phyloP scores from a whole-genome alignment of 1,284 basidiomycete genomes.

The Pyrrhoderma noxium region DNA sequence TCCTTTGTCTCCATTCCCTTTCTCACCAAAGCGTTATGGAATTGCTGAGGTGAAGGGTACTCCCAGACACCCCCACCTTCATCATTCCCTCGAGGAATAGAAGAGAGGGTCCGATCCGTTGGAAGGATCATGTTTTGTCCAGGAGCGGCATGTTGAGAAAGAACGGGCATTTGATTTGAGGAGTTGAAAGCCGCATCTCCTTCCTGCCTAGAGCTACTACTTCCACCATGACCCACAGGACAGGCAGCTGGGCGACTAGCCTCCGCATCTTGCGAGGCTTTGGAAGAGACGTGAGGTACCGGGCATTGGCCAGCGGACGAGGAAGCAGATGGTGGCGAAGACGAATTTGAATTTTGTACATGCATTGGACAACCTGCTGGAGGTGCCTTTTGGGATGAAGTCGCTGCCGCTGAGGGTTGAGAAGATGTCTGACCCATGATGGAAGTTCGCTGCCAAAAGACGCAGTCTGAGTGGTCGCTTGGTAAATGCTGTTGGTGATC shows the following conservation, averaged over 20 bases:
- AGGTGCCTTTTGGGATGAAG: background rate
- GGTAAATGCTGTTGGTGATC: no score
- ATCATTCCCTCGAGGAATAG: constrained; percentile 72
- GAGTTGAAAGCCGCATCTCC: constrained; percentile 48
- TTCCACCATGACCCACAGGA: constrained; percentile 8
- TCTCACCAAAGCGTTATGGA: constrained; percentile 93
- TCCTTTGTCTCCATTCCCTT: constrained; percentile 99
- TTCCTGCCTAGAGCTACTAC: background rate
- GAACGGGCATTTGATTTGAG: constrained; percentile 83
- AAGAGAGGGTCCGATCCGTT: constrained; percentile 69
- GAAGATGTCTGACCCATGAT: constrained; percentile 17
- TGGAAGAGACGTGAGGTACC: constrained; percentile 7
- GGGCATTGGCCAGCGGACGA: constrained; percentile 13
- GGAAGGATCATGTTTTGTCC: constrained; percentile 61
- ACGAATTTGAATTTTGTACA: background rate
- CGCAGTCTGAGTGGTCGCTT: no score
- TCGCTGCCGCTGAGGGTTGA: constrained; percentile 4
- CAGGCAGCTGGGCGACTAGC: constrained; percentile 8
- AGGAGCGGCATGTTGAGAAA: constrained; percentile 62
- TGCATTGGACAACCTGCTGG: constrained; percentile 18
- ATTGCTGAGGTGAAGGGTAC: constrained; percentile 97
- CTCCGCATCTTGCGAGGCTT: background rate
- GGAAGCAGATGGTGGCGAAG: background rate
- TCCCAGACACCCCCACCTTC: constrained; percentile 61
- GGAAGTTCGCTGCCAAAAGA: no score